Evolutionary conservation across 495 filamentous ascomycete genomes (phyloP).

Genomic region (Aspergillus panamensis): DNA sequence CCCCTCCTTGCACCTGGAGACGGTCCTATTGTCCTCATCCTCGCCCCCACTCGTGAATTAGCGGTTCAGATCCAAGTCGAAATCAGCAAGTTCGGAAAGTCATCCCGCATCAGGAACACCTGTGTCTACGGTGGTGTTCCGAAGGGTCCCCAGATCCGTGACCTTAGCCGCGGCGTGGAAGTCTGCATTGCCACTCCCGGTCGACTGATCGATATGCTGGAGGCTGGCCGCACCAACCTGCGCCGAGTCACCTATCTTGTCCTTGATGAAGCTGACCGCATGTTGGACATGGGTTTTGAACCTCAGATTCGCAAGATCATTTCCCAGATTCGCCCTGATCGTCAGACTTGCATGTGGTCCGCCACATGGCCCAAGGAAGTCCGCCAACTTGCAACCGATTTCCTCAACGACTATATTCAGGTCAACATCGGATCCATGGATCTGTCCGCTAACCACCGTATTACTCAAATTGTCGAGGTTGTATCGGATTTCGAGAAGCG

Average conservation of each 20-base stretch:
- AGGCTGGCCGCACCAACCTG: constrained; percentile 95
- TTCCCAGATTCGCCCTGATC: constrained; percentile 93
- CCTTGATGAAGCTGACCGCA: constrained; percentile 97
- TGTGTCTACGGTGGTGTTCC: constrained; percentile 99
- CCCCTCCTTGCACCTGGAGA: constrained; percentile 95
- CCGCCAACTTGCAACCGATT: constrained; percentile 90
- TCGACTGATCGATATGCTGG: constrained; percentile 97
- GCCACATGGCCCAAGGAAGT: constrained; percentile 99
- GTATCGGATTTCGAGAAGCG: constrained; percentile 96
- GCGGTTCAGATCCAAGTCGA: constrained; percentile 98
- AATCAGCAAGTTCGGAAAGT: constrained; percentile 99
- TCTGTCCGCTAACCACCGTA: constrained; percentile 95
- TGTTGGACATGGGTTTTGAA: constrained; percentile 99
- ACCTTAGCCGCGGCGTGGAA: constrained; percentile 89
- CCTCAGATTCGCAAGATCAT: constrained; percentile 99
- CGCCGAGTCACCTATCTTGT: constrained; percentile 97
- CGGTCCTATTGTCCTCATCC: constrained; percentile 91
- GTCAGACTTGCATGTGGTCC: constrained; percentile 99
- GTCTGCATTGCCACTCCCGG: constrained; percentile 98
- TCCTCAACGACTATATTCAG: constrained; percentile 94
- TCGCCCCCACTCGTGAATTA: constrained; percentile 94
- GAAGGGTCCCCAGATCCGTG: constrained; percentile 92
- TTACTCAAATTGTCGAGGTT: constrained; percentile 95
- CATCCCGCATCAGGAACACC: constrained; percentile 95
- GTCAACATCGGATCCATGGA: constrained; percentile 99